These are phyloP conservation scores for Acarospora socialis DNA, from an alignment of 2,329 filamentous ascomycete genomes.

Conservation along the genomic window DNA sequence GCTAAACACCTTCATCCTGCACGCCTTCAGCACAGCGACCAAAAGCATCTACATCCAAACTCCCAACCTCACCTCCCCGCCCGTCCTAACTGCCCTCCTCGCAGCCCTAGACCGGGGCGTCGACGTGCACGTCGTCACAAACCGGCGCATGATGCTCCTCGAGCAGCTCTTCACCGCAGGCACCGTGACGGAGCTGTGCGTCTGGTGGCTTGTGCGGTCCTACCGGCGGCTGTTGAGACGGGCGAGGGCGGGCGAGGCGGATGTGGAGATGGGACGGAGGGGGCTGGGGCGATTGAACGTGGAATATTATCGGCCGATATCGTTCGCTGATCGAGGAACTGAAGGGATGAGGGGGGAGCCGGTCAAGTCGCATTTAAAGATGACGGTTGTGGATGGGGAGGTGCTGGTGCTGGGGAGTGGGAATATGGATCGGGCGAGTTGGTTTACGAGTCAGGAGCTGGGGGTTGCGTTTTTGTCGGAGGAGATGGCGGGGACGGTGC, in stretches of 20 bases:
- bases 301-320: conserved; percentile 7
- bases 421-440: conserved; percentile 74
- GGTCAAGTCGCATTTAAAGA: conserved; percentile 63
- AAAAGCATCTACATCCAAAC: conserved; percentile 55
- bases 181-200: conserved; percentile 53
- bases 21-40: conserved; percentile 44
- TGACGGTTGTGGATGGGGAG: conserved; percentile 56
- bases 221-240: conserved; percentile 29
- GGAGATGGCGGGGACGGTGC: conserved; percentile 24
- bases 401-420: conserved; percentile 61
- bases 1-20: conserved; percentile 51
- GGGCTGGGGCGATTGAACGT: conserved; percentile 15
- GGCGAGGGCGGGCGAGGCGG: background rate
- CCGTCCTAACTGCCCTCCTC: conserved; percentile 48
- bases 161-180: conserved; percentile 72
- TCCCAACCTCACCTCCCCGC: conserved; percentile 58
- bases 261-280: conserved; percentile 10
- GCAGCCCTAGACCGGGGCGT: conserved; percentile 51
- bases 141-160: conserved; percentile 55
- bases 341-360: conserved; percentile 40
- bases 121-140: conserved; percentile 52
- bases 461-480: conserved; percentile 45
- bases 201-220: conserved; percentile 43
- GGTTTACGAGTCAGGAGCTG: conserved; percentile 76
- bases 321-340: conserved; percentile 11